These are phyloP conservation scores for Camelina laxa DNA, from an alignment of 345 rosid species.

Conservation along the genomic window DNA sequence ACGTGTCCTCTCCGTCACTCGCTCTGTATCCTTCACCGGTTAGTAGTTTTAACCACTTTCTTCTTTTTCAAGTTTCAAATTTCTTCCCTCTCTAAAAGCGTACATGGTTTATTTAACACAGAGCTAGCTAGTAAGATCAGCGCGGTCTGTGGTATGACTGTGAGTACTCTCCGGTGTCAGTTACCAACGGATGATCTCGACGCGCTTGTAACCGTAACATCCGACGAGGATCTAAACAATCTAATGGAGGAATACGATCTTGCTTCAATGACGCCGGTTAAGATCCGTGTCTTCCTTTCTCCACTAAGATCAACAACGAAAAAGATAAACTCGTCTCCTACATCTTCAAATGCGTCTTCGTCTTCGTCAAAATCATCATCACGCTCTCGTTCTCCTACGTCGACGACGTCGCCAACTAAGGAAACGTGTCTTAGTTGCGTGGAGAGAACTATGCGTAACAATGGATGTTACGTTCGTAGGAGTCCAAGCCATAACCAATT, in stretches of 20 bases:
- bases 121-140: conserved; percentile 73
- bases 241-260: conserved; percentile 90
- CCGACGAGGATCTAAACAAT: conserved; percentile 85
- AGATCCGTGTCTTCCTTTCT: conserved; percentile 85
- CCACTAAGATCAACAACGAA: conserved; percentile 38
- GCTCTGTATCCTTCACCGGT: conserved; percentile 76
- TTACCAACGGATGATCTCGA: conserved; percentile 88
- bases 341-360: conserved; percentile 34
- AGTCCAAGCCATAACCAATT: conserved; percentile 47
- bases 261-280: conserved; percentile 48
- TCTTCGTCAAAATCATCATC: conserved; percentile 44
- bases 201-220: conserved; percentile 76
- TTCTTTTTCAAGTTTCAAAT: neutral
- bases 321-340: neutral
- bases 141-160: conserved; percentile 61
- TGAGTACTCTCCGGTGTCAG: conserved; percentile 74
- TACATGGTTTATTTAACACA: conserved; percentile 39
- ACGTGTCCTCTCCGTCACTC: conserved; percentile 82
- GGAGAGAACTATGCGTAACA: conserved; percentile 46
- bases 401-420: conserved; percentile 14
- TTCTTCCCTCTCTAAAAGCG: too few relatives aligned
- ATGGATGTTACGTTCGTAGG: conserved; percentile 57
- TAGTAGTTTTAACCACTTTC: conserved; percentile 25
- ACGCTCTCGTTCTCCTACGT: conserved; percentile 41
- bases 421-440: conserved; percentile 33